Evolutionary conservation across 176 grass and related monocot genomes (phyloP), one percentile per base, ranked within the genome.

Genomic region (Triticum turgidum): DNA sequence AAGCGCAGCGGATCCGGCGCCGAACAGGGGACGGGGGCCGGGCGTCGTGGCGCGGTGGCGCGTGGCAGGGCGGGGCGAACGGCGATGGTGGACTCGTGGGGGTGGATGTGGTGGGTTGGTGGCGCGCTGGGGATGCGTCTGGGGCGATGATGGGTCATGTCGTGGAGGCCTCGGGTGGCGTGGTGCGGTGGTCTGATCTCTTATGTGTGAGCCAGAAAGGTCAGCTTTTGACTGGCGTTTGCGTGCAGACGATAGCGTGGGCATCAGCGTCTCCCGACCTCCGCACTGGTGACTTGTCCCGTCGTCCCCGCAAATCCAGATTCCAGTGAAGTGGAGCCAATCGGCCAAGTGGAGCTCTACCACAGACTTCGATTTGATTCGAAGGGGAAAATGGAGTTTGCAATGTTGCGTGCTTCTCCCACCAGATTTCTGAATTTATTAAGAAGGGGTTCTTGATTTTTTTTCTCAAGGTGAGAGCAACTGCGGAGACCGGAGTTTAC

Each of bases 201-300:
- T 89, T 77, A 44, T 76, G 83, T 52, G 45, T 54, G 25, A 81
- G 56, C 84, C 78, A 81, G 71, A 80, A 78, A 86, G 80, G 71
- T 58, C 54, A 58, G 54, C 54, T 58, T 56, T 58, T 58, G 54
- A 58, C 54, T 58, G 54, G 54, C 54, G 54, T 20, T 58, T 58
- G 54, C 54, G 54, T 58, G 54, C 54, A 7, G 18, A 8, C 1
- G 54, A 58, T 58, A 58, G 54, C 54, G 21, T 58, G 54, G 54
- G 54, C 54, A 58, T 58, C 54, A 13, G 44, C 44, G 44, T 47
- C 44, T 13, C 44, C 44, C 11, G 44, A 21, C 54, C 54, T 7
- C 54, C 18, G 54, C 54, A 1, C 18, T 21, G 18, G 54, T 58
- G 6, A 20, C 54, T 58, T 58, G 54, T 17, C 54, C 18, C 54